These are phyloP conservation scores for Mycena belliarum DNA, from an alignment of 768 basidiomycete species.

Conservation along the genomic window DNA sequence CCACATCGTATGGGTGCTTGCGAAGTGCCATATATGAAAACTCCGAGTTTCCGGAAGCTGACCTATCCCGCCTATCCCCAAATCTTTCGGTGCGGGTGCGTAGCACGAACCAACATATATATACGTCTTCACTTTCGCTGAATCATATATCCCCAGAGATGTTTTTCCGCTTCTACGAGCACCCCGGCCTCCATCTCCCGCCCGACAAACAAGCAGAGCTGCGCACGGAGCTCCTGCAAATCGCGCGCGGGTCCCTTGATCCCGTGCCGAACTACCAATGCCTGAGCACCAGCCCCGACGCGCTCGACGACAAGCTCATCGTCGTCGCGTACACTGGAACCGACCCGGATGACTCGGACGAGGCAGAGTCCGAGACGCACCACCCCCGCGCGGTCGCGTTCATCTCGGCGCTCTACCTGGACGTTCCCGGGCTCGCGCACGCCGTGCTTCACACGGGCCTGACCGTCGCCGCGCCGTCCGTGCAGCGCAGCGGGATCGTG, in stretches of 20 bases:
- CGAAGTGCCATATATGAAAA: too few relatives aligned
- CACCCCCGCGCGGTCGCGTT: slow-evolving; percentile 7
- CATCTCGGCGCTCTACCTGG: slow-evolving; percentile 8
- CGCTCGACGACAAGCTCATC: slow-evolving; percentile 12
- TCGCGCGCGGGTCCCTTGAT: neutral
- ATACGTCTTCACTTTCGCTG: neutral
- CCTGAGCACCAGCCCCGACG: slow-evolving; percentile 7
- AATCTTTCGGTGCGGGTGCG: too few relatives aligned
- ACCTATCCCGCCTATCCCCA: too few relatives aligned
- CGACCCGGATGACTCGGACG: too few relatives aligned
- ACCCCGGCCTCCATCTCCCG: slow-evolving; percentile 2
- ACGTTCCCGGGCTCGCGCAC: neutral
- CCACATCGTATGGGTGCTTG: too few relatives aligned
- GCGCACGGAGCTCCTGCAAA: neutral
- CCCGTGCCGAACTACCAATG: slow-evolving; percentile 15
- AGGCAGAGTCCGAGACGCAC: neutral
- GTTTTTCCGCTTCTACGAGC: slow-evolving; percentile 12
- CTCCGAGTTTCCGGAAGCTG: too few relatives aligned
- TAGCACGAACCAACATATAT: neutral
- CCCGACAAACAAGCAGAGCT: neutral
- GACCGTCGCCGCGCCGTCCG: neutral
- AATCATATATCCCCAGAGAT: neutral
- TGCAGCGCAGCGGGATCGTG: slow-evolving; percentile 10
- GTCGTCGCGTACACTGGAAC: slow-evolving; percentile 5
- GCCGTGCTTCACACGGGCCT: slow-evolving; percentile 12